Base-by-base conservation (phyloP, 305 asterid genomes). In the Plantago rigida region DNA sequence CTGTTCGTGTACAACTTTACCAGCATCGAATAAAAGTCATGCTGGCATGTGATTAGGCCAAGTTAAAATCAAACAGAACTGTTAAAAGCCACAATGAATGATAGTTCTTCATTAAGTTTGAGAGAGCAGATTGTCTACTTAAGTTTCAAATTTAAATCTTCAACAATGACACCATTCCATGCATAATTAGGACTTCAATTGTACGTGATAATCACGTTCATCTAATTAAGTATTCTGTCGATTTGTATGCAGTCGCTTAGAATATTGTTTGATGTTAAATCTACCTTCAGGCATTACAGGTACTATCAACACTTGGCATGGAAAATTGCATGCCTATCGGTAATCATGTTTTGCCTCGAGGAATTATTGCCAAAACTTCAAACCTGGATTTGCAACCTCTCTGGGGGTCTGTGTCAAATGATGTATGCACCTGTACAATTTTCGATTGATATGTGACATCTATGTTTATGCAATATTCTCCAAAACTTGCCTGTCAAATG, bases 271-370 rank as follows among this genome's bases (percentile, higher is more conserved):
- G 53, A 55, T 71, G 34, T 13, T 45, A 46, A 31, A 56, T 54
- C 60, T 73, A 31, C 60, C 34, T 67, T 26, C 71, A 75, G 42
- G 57, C 41, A 64, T 28, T 73, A 76, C 62, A 81, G 83, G 74
- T 59, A 55, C 26, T 68, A 24, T 68, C 73, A 15, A 62, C 45
- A 44, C 57, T 31, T 55, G 68, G 67, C 29, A 56, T 49, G 97
- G 82, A 62, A 10, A 75, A 61, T 13, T 86, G 97, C 78, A 73
- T 75, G 75, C 78, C 84, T 5, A 24, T 45, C 39, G 94, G 92
- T 15, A 78, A 71, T 69, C 92, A 86, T 71, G 72, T 84, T 75
- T 81, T 92, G 75, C 99, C 99, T 0, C 64, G 83, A 70, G 97
- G 99, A 71, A 86, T 92, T 71, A 67, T 86, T 67, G 72, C 90